Conservation (phyloP, 2,329 filamentous ascomycete species). For the Chaetothyriales sp. region DNA sequence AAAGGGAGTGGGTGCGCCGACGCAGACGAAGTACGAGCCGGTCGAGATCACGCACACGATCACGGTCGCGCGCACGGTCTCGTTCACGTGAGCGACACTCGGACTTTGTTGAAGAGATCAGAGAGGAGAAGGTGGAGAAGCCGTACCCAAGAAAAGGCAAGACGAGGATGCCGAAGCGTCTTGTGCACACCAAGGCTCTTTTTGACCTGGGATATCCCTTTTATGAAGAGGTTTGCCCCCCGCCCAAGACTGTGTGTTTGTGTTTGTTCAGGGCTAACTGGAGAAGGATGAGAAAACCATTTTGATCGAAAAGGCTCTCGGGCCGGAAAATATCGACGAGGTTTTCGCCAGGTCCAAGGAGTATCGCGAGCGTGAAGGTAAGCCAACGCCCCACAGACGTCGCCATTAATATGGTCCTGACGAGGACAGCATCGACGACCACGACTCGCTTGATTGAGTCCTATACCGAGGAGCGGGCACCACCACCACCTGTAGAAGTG, state of each 20-base stretch:
- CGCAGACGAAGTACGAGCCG: slow-evolving; percentile 23
- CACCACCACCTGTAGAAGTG: slow-evolving; percentile 7
- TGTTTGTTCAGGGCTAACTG: slow-evolving; percentile 21
- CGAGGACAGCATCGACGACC: slow-evolving; percentile 4
- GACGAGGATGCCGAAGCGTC: slow-evolving; percentile 67
- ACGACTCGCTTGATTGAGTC: slow-evolving; percentile 21
- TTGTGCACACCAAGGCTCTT: slow-evolving; percentile 67
- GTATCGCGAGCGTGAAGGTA: slow-evolving; percentile 34
- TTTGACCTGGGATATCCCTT: slow-evolving; percentile 76
- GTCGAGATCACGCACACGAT: not conserved
- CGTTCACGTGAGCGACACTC: slow-evolving; percentile 11
- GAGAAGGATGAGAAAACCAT: slow-evolving; percentile 54
- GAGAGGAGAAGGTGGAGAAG: slow-evolving; percentile 35
- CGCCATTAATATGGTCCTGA: slow-evolving; percentile 4
- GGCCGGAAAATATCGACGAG: slow-evolving; percentile 82
- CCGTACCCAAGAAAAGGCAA: slow-evolving; percentile 69
- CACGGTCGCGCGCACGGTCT: slow-evolving; percentile 4
- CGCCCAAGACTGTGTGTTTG: not conserved
- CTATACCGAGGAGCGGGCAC: slow-evolving; percentile 9
- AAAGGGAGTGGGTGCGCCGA: slow-evolving; percentile 40
- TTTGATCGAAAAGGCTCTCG: slow-evolving; percentile 68
- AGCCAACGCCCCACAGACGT: not conserved
- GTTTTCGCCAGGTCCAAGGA: slow-evolving; percentile 69
- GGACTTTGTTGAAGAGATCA: slow-evolving; percentile 15
- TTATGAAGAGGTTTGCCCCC: slow-evolving; percentile 56